phyloP scores from a whole-genome alignment of 2,329 filamentous ascomycete genomes.

The Fusarium circinatum region DNA sequence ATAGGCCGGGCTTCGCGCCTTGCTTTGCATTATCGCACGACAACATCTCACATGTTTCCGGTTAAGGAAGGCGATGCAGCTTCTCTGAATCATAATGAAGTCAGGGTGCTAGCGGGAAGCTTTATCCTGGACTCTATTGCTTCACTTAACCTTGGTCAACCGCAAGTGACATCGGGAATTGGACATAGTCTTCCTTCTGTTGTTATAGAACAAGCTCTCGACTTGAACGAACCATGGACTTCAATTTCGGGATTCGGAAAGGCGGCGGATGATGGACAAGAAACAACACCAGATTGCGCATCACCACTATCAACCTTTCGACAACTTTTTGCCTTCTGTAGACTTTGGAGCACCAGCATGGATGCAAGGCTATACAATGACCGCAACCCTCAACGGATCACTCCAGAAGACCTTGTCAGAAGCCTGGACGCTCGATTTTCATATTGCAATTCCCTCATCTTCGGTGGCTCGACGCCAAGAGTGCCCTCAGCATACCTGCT shows the following conservation, averaged over 20 bases:
- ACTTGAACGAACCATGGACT: conserved; percentile 34
- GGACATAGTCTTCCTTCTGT: conserved; percentile 32
- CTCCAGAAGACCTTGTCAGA: conserved; percentile 47
- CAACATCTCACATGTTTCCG: conserved; percentile 33
- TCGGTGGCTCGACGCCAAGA: conserved; percentile 48
- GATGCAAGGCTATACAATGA: conserved; percentile 28
- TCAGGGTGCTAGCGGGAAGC: conserved; percentile 60
- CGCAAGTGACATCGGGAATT: conserved; percentile 36
- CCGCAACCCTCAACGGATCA: conserved; percentile 17
- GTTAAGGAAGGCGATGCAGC: conserved; percentile 22
- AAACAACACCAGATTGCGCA: conserved; percentile 23
- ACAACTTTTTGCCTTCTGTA: conserved; percentile 54
- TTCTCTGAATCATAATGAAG: conserved; percentile 23
- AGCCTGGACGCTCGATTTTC: conserved; percentile 49
- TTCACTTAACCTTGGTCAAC: conserved; percentile 59
- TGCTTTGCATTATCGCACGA: conserved; percentile 47
- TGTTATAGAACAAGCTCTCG: conserved; percentile 10
- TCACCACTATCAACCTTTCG: conserved; percentile 56
- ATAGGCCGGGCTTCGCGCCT: conserved; percentile 69
- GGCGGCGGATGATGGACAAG: background rate
- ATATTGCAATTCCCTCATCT: conserved; percentile 53
- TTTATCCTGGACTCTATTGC: conserved; percentile 71
- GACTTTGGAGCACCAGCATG: conserved; percentile 46
- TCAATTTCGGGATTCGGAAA: conserved; percentile 36
- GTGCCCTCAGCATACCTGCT: conserved; percentile 51